A percentile compares a stretch with the other conserved stretches of the same genome.
Conservation (phyloP, 179 eudicot genomes). For the Sideroxylon spinosum region DNA sequence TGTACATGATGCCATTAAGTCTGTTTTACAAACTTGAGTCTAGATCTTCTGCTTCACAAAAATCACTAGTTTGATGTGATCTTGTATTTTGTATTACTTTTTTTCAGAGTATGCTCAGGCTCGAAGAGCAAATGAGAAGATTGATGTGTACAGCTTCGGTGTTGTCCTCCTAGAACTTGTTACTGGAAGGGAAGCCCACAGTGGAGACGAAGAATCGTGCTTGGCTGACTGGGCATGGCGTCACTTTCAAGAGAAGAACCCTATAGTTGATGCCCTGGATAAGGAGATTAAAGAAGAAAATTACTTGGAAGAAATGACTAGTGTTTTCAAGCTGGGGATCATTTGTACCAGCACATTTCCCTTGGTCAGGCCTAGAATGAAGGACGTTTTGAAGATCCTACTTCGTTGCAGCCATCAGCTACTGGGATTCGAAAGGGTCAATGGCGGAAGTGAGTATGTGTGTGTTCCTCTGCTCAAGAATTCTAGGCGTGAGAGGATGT, state of each 20-base stretch:
- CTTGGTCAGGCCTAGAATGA: slow-evolving; percentile 33
- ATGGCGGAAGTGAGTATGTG: too few relatives aligned
- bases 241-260: slow-evolving; percentile 18
- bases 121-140: slow-evolving; percentile 53
- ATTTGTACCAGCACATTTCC: slow-evolving; percentile 30
- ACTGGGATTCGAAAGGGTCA: not conserved
- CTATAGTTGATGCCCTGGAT: slow-evolving; percentile 22
- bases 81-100: not conserved
- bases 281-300: slow-evolving; percentile 26
- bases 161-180: slow-evolving; percentile 64
- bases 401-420: slow-evolving; percentile 11
- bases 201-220: slow-evolving; percentile 40
- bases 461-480: too few relatives aligned
- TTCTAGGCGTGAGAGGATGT: too few relatives aligned
- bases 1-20: too few relatives aligned
- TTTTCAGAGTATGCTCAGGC: slow-evolving; percentile 28
- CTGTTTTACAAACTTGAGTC: too few relatives aligned
- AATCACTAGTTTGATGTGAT: too few relatives aligned
- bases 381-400: slow-evolving; percentile 26
- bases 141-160: slow-evolving; percentile 72
- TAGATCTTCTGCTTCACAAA: too few relatives aligned
- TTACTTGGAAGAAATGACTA: slow-evolving; percentile 29
- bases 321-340: slow-evolving; percentile 31
- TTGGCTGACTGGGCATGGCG: slow-evolving; percentile 40
- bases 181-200: slow-evolving; percentile 55